Evolutionary conservation across 345 rosid genomes (phyloP).

Genomic region (Adansonia digitata): DNA sequence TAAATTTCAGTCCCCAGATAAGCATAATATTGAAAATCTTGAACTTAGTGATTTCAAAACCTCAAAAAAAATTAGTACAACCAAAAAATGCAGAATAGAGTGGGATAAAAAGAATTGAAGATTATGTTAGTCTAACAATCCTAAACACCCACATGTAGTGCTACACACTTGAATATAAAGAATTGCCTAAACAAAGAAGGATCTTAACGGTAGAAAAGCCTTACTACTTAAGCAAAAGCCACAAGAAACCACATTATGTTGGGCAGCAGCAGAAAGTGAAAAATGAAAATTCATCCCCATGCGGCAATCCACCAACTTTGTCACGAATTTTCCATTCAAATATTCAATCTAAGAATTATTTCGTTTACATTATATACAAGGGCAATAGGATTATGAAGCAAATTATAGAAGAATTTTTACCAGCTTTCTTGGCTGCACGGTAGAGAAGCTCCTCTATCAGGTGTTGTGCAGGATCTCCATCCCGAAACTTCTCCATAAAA

Average conservation of each 20-base stretch:
- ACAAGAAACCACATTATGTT: neutral
- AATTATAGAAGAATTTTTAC: slow-evolving; percentile 33
- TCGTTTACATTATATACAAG: neutral
- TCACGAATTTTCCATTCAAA: neutral
- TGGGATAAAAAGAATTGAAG: neutral
- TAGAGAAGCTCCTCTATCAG: slow-evolving; percentile 84
- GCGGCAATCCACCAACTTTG: neutral
- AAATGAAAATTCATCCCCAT: neutral
- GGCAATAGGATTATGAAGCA: neutral
- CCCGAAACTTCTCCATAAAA: slow-evolving; percentile 91
- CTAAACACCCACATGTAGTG: neutral
- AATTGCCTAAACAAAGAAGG: neutral
- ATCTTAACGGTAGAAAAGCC: neutral
- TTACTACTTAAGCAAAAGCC: neutral
- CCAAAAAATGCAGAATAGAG: neutral
- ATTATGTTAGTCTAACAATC: neutral
- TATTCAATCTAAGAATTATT: neutral
- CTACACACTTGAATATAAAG: neutral
- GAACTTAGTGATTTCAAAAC: neutral
- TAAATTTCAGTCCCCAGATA: too few species aligned
- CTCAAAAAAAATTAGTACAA: neutral
- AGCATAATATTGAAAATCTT: neutral
- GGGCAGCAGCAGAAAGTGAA: neutral
- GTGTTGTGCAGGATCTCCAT: slow-evolving; percentile 96
- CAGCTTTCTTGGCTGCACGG: slow-evolving; percentile 97